A percentile compares a stretch with the other conserved stretches of the same genome.
phyloP scores from a whole-genome alignment of 768 basidiomycete genomes.

The Gautieria morchelliformis region DNA sequence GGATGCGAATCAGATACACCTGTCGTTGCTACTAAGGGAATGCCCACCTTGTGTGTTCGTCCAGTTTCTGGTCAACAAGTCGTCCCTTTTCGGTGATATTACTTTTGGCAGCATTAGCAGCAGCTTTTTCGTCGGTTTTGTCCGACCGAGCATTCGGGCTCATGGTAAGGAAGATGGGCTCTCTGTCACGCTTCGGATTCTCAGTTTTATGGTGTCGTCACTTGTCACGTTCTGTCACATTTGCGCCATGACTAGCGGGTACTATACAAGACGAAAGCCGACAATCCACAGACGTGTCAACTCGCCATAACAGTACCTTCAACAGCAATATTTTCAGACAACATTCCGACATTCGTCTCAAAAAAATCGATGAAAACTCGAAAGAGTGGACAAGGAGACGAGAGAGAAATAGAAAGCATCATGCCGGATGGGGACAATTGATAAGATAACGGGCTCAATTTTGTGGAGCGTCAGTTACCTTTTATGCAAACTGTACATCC shows the following conservation, averaged over 20 bases:
- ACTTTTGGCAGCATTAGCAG: slow-evolving; percentile 3
- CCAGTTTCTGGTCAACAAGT: neutral
- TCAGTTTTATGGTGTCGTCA: neutral
- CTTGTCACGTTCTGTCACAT: neutral
- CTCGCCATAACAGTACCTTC: too few species aligned
- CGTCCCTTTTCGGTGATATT: slow-evolving; percentile 5
- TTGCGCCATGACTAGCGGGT: neutral
- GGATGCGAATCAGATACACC: neutral
- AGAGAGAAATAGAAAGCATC: too few species aligned
- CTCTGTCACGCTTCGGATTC: neutral
- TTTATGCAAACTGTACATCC: too few species aligned
- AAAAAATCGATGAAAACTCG: too few species aligned
- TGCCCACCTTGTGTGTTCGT: neutral
- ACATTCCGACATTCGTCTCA: too few species aligned
- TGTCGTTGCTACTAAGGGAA: neutral
- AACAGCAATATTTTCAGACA: too few species aligned
- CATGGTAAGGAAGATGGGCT: neutral
- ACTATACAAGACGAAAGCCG: too few species aligned
- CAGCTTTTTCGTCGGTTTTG: slow-evolving; percentile 8
- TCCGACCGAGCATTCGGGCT: neutral
- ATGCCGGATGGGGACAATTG: too few species aligned
- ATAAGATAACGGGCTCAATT: too few species aligned
- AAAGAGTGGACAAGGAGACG: too few species aligned
- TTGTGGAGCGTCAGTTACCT: too few species aligned
- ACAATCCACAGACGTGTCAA: too few species aligned